Evolutionary conservation across 805 yeast genomes (phyloP).

Genomic region (Zygotorulaspora florentina): DNA sequence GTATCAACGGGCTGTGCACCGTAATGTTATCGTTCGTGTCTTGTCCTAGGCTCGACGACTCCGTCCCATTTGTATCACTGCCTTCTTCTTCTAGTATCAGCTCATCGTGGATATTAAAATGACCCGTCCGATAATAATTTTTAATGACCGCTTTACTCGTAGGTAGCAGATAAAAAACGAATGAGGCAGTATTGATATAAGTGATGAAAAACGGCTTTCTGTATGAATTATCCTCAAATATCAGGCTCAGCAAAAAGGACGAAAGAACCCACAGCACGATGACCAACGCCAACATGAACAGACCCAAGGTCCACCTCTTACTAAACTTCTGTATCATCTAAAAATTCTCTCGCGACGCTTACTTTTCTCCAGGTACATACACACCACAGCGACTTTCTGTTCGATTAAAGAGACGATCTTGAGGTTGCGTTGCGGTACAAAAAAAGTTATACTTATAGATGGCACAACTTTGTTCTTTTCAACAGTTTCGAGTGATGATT

Average conservation of each 20-base stretch:
- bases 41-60: slow-evolving; percentile 4
- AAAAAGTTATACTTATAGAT: too few species aligned
- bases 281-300: slow-evolving; percentile 66
- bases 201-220: slow-evolving; percentile 91
- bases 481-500: too few species aligned
- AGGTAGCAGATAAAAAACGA: slow-evolving; percentile 72
- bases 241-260: slow-evolving; percentile 74
- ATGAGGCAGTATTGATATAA: slow-evolving; percentile 83
- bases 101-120: slow-evolving; percentile 26
- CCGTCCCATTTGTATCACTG: slow-evolving; percentile 2
- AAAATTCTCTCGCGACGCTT: too few species aligned
- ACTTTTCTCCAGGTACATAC: too few species aligned
- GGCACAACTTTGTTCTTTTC: too few species aligned
- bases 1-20: slow-evolving; percentile 14
- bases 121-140: slow-evolving; percentile 32
- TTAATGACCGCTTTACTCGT: slow-evolving; percentile 34
- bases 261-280: slow-evolving; percentile 88
- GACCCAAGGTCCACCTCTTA: slow-evolving; percentile 68
- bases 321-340: slow-evolving; percentile 14
- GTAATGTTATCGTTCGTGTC: background rate
- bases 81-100: slow-evolving; percentile 33
- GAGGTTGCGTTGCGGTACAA: too few species aligned
- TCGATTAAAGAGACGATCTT: too few species aligned
- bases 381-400: too few species aligned
- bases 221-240: slow-evolving; percentile 65